Evolutionary conservation across 1,284 basidiomycete genomes (phyloP), one percentile per base, ranked within the genome.

Genomic region (Neotropicomus parvogracilis): DNA sequence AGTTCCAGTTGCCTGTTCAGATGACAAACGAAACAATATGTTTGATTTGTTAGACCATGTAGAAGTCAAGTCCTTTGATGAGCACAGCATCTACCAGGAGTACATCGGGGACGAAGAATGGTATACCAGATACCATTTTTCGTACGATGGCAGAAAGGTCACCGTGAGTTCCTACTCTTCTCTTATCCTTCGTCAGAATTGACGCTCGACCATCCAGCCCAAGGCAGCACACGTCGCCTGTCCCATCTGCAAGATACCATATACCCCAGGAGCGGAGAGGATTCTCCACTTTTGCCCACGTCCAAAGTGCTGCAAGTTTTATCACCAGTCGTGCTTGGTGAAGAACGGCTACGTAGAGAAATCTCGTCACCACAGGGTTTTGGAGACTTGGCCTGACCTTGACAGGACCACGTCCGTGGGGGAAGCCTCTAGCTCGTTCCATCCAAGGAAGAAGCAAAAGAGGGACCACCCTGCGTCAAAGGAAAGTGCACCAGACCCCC

Each of bases 281-380:
- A 52, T 73, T 4, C 75, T 75, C 62, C 75, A 79, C 46, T 79
- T 76, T 49, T 81, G 78, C 53, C 77, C 79, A 0, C 70, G 74
- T 0, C 75, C 72, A 0, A 46, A 51, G 0, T 80, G 78, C 49
- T 57, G 68, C 8, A 62, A 55, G 1, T 69, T 64, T 7, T 79
- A 71, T 43, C 79, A 80, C 52, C 65, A 68, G 16, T 19, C 49
- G 1, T 78, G 77, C 50, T 54, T 80, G 2, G 5, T 70, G 6
- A 54, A 54, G 19, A 40, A 43, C n/a, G 69, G 64, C 33, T 68
- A 66, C 46, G 63, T 59, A 43, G 63, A 70, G 20, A n/a, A 29
- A 2, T 21, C 41, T 1, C 46, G 31, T 7, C 11, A 20, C 2
- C 40, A 32, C 13, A 48, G 40, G 12, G 28, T 49, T 9, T 26